Conservation (phyloP, 495 filamentous ascomycete species). For the Hyaloscypha variabilis region DNA sequence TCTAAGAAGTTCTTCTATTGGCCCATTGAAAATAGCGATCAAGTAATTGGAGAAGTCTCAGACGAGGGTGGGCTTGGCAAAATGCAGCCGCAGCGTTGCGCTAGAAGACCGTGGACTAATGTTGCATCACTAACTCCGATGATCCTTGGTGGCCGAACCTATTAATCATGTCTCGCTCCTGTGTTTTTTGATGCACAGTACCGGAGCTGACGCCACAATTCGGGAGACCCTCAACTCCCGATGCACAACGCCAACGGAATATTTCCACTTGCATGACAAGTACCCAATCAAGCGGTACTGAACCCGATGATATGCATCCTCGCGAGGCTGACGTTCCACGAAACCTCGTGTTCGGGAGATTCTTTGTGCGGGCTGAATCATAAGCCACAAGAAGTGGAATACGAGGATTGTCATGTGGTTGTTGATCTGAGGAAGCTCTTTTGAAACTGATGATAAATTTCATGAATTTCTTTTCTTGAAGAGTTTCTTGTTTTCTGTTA, state of each 20-base stretch:
- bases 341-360: neutral
- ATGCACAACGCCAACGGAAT: neutral
- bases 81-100: too few relatives aligned
- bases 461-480: neutral
- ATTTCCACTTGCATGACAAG: neutral
- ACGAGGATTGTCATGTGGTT: neutral
- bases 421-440: neutral
- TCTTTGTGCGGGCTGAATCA: neutral
- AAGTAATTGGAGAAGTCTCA: too few relatives aligned
- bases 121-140: too few relatives aligned
- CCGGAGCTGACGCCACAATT: neutral
- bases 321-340: neutral
- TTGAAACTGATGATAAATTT: too few relatives aligned
- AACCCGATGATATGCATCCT: neutral
- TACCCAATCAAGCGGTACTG: neutral
- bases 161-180: neutral
- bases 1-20: too few relatives aligned
- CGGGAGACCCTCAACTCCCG: neutral
- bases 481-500: neutral
- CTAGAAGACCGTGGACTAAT: too few relatives aligned
- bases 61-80: too few relatives aligned
- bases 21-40: too few relatives aligned
- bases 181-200: neutral
- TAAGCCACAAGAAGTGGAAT: neutral
- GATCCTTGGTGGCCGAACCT: too few relatives aligned